Evolutionary conservation across 169 alveolate genomes (phyloP).

Genomic region (Cryptosporidium muris): DNA sequence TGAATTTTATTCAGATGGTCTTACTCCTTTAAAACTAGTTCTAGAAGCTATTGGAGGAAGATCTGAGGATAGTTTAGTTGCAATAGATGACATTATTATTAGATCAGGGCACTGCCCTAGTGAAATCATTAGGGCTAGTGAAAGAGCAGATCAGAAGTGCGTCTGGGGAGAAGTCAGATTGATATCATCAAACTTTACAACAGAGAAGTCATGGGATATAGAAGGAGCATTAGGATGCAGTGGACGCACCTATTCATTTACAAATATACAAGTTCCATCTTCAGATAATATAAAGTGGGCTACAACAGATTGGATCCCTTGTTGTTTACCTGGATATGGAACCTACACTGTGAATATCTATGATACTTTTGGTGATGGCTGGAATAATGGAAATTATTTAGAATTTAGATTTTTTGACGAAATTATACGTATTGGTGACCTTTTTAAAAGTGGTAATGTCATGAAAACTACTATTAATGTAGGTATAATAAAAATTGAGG

Average conservation of each 20-base stretch:
- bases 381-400: slow-evolving; percentile 73
- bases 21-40: slow-evolving; percentile 72
- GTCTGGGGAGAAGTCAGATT: slow-evolving; percentile 80
- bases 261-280: slow-evolving; percentile 45
- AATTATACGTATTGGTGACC: slow-evolving; percentile 71
- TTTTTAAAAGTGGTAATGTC: slow-evolving; percentile 64
- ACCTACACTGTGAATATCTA: slow-evolving; percentile 75
- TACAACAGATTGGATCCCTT: slow-evolving; percentile 76
- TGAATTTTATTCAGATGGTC: slow-evolving; percentile 73
- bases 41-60: slow-evolving; percentile 77
- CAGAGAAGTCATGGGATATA: slow-evolving; percentile 77
- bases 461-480: slow-evolving; percentile 46
- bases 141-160: slow-evolving; percentile 62
- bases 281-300: background rate
- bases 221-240: slow-evolving; percentile 79
- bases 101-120: slow-evolving; percentile 73
- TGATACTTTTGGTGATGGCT: slow-evolving; percentile 77
- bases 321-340: slow-evolving; percentile 79
- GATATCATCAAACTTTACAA: slow-evolving; percentile 72
- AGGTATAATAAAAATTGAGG: slow-evolving; percentile 66
- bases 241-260: slow-evolving; percentile 76
- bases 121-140: slow-evolving; percentile 36
- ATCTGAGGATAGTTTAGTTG: slow-evolving; percentile 76
- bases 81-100: slow-evolving; percentile 74
- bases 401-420: slow-evolving; percentile 78